These are phyloP conservation scores for Verticillium tricorpus DNA, from an alignment of 2,329 filamentous ascomycete species.

Conservation along the genomic window DNA sequence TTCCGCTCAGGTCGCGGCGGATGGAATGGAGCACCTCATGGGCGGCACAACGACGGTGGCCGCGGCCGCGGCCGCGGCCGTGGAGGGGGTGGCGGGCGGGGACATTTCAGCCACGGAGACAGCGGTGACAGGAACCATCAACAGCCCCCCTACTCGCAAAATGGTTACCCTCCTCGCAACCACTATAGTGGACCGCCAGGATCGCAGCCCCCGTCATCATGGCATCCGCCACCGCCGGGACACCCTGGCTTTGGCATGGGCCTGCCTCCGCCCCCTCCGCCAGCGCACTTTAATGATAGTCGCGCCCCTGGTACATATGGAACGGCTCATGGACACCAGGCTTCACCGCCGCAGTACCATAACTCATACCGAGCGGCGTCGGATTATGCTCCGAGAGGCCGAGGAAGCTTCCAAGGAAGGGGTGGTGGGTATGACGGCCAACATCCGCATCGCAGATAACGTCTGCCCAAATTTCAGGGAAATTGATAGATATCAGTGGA, in stretches of 20 bases:
- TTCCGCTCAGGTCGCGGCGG: constrained; percentile 58
- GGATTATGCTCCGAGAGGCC: background rate
- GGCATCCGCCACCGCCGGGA: constrained; percentile 41
- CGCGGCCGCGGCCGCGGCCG: constrained; percentile 19
- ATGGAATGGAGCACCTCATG: constrained; percentile 63
- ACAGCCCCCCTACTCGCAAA: constrained; percentile 10
- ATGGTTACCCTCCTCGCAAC: background rate
- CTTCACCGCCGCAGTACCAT: background rate
- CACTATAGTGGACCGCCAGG: background rate
- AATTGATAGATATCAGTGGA: too few relatives aligned
- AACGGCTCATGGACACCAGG: constrained; percentile 5
- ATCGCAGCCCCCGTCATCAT: constrained; percentile 15
- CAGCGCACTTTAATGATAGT: constrained; percentile 19
- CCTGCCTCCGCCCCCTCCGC: constrained; percentile 41
- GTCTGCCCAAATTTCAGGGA: too few relatives aligned
- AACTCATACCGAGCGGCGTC: background rate
- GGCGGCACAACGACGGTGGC: constrained; percentile 33
- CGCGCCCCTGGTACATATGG: constrained; percentile 5
- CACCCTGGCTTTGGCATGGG: constrained; percentile 36
- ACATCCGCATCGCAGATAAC: background rate
- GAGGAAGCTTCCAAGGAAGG: constrained; percentile 6
- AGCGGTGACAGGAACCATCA: constrained; percentile 7
- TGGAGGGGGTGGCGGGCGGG: constrained; percentile 16
- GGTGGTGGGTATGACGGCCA: background rate
- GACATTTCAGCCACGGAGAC: constrained; percentile 49